Conservation (phyloP, 2,329 filamentous ascomycete species). For the Ramichloridium luteum region DNA sequence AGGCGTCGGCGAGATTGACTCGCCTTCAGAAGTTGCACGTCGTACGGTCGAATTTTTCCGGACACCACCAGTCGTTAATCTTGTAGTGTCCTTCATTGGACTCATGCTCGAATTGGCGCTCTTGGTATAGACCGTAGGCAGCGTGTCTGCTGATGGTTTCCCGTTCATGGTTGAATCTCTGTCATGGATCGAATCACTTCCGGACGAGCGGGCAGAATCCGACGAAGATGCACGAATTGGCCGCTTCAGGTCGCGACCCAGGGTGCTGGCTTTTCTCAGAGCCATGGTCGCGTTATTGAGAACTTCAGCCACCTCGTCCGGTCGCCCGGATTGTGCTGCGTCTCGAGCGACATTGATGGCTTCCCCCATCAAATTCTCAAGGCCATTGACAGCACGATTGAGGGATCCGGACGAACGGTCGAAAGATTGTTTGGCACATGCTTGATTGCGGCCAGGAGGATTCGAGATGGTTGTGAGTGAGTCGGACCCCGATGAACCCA, state of each 20-base stretch:
- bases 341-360: constrained; percentile 28
- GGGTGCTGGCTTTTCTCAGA: constrained; percentile 21
- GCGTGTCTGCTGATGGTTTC: constrained; percentile 5
- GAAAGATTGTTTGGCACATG: no score
- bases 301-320: constrained; percentile 29
- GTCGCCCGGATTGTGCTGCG: constrained; percentile 21
- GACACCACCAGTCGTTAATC: neutral
- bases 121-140: constrained; percentile 5
- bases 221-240: constrained; percentile 5
- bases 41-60: constrained; percentile 1
- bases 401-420: constrained; percentile 9
- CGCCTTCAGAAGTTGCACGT: constrained; percentile 4
- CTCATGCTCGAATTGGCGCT: constrained; percentile 3
- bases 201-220: constrained; percentile 3
- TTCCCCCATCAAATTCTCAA: constrained; percentile 33
- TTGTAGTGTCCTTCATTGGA: neutral
- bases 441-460: no score
- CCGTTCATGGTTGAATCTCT: neutral
- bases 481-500: neutral
- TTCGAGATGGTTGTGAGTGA: no score
- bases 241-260: constrained; percentile 8
- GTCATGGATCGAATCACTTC: constrained; percentile 1
- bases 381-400: constrained; percentile 25
- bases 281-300: constrained; percentile 28
- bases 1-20: constrained; percentile 18